Conservation (phyloP, 306 rosid genomes). For the Inga laurina region DNA sequence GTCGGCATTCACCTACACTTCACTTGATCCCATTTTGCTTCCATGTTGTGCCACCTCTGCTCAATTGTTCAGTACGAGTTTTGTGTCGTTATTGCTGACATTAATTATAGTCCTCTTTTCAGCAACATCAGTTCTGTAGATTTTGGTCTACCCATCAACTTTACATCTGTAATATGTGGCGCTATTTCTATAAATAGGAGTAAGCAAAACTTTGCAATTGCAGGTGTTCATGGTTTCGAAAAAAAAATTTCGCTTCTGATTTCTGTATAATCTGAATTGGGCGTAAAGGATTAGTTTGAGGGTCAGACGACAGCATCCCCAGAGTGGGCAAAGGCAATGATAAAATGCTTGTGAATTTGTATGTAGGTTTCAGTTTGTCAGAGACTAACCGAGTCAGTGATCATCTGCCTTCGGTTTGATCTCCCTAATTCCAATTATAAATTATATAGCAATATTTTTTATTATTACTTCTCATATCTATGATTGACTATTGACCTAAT, state of each 20-base stretch:
- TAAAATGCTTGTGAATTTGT: not conserved
- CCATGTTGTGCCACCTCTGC: constrained; percentile 18
- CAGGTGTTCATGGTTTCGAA: not conserved
- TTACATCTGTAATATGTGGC: not conserved
- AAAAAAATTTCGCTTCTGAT: not conserved
- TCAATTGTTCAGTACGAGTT: constrained; percentile 29
- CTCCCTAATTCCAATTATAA: not conserved
- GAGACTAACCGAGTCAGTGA: not conserved
- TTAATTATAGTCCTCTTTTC: not conserved
- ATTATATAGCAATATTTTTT: not conserved
- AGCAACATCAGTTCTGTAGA: not conserved
- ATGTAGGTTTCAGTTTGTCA: not conserved
- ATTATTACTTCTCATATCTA: not conserved
- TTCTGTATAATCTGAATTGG: constrained; percentile 7
- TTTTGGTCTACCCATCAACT: not conserved
- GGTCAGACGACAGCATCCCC: not conserved
- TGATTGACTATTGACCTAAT: not conserved
- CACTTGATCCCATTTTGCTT: constrained; percentile 32
- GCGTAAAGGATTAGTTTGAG: not conserved
- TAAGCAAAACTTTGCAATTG: not conserved
- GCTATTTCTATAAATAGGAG: not conserved
- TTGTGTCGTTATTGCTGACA: not conserved
- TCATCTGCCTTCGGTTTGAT: not conserved
- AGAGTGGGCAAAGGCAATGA: not conserved
- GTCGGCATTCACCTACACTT: constrained; percentile 88